Conservation (phyloP, 352 stramenopile genomes). For the Phytophthora meadii region DNA sequence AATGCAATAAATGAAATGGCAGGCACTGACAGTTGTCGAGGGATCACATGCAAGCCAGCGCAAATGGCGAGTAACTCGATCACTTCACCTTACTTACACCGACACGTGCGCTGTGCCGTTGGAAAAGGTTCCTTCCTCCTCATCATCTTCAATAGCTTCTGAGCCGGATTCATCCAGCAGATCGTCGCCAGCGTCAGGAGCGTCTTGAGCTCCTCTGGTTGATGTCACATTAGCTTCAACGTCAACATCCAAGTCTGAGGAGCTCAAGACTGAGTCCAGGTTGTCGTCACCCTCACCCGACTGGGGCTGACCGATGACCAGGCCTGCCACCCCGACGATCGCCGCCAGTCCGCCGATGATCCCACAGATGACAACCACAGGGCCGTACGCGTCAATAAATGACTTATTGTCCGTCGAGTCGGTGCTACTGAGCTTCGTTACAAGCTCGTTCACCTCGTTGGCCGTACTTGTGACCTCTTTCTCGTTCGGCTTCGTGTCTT, state of each 20-base stretch:
- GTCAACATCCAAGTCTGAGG: constrained; percentile 57
- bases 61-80: not conserved
- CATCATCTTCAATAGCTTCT: constrained; percentile 47
- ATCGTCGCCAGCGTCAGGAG: constrained; percentile 45
- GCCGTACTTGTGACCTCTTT: constrained; percentile 36
- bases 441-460: constrained; percentile 54
- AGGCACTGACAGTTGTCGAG: constrained; percentile 20
- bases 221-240: constrained; percentile 52
- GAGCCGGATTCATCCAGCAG: constrained; percentile 63
- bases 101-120: constrained; percentile 46
- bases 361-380: constrained; percentile 70
- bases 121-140: constrained; percentile 63
- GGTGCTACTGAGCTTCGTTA: constrained; percentile 61
- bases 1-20: constrained; percentile 31
- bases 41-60: constrained; percentile 26
- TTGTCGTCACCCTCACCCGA: constrained; percentile 25
- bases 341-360: constrained; percentile 71
- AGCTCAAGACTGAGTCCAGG: constrained; percentile 49
- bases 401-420: constrained; percentile 33
- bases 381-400: constrained; percentile 50
- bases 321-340: constrained; percentile 65
- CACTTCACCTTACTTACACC: constrained; percentile 45
- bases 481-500: constrained; percentile 29
- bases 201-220: constrained; percentile 34
- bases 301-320: constrained; percentile 52